Evolutionary conservation across 73 alveolate species (phyloP), one percentile per base, ranked within the genome.

Genomic region (Blepharisma stoltei): DNA sequence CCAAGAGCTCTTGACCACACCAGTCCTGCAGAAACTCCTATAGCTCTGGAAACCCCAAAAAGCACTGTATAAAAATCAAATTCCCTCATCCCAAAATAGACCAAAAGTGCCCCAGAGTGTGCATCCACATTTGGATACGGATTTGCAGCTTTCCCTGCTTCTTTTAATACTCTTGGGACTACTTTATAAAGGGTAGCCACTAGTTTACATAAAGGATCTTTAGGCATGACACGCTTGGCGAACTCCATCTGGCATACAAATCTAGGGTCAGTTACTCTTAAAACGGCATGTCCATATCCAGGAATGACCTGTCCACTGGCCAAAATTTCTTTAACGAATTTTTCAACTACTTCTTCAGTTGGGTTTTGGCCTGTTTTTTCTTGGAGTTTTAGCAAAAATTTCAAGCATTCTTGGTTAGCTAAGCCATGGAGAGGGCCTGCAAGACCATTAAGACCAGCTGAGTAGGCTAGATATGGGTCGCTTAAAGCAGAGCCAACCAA

Each of bases 341-440:
- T 90, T 68, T 73, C 54, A 18, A 91, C 82, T 43, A 85, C 88
- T 41, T 82, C 89, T 66, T 89, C 85, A 23, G 84, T 81, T 81
- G 90, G 84, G 54, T 88, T 69, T 46, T 81, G 60, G 47, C 97
- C 95, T 60, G 78, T 78, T 70, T 85, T 89, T 18, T 79, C 89
- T 86, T 70, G 52, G 84, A 91, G 67, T 14, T 86, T 90, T 14
- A 91, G 85, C 52, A 88, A 82, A 92, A 88, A 91, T 54, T 86
- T 88, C 41, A 91, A 82, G 73, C 85, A 83, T 82, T 91, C 97
- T 78, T 91, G 88, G 80, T 92, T 92, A 37, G 98, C 98, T 18
- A 92, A 86, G n/a, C 98, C 98, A 71, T 92, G 98, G 43, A 92
- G 83, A 2, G 98, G 98, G 5, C 98, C 98, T 54, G 98, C 98